phyloP scores from a whole-genome alignment of 2,329 filamentous ascomycete genomes.

The Trichophyton rubrum region DNA sequence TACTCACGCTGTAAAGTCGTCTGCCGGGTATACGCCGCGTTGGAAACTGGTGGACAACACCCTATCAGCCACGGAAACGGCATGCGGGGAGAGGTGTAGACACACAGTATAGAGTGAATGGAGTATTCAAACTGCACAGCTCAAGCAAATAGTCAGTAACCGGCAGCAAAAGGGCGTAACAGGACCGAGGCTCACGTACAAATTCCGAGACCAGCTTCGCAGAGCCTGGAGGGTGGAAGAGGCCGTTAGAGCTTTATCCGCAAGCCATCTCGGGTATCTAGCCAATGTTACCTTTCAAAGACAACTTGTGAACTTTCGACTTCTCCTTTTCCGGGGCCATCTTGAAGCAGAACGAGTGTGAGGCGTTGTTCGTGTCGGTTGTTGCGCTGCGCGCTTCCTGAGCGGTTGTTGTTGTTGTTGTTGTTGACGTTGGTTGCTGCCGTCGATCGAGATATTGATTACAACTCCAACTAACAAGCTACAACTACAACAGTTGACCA shows the following conservation, averaged over 20 bases:
- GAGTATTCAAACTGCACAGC: constrained; percentile 69
- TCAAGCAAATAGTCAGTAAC: constrained; percentile 43
- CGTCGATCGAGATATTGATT: too few relatives aligned
- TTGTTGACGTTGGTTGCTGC: too few relatives aligned
- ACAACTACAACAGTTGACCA: too few relatives aligned
- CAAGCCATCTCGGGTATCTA: background rate
- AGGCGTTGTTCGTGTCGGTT: background rate
- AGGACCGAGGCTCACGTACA: constrained; percentile 42
- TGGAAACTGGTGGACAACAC: constrained; percentile 54
- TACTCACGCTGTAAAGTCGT: constrained; percentile 82
- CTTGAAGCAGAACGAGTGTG: background rate
- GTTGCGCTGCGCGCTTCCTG: background rate
- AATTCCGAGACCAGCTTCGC: constrained; percentile 91
- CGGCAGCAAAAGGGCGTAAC: background rate
- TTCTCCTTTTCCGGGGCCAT: constrained; percentile 48
- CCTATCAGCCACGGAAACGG: constrained; percentile 1
- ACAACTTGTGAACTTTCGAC: constrained; percentile 88
- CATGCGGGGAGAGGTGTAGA: constrained; percentile 9
- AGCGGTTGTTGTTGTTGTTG: background rate
- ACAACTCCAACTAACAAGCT: too few relatives aligned
- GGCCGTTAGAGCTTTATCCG: background rate
- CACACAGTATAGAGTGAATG: constrained; percentile 88
- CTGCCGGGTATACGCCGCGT: constrained; percentile 69
- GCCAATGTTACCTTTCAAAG: constrained; percentile 42
- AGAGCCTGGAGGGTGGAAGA: constrained; percentile 38